Evolutionary conservation across 495 filamentous ascomycete genomes (phyloP).

Genomic region (Penicillium cataractarum): DNA sequence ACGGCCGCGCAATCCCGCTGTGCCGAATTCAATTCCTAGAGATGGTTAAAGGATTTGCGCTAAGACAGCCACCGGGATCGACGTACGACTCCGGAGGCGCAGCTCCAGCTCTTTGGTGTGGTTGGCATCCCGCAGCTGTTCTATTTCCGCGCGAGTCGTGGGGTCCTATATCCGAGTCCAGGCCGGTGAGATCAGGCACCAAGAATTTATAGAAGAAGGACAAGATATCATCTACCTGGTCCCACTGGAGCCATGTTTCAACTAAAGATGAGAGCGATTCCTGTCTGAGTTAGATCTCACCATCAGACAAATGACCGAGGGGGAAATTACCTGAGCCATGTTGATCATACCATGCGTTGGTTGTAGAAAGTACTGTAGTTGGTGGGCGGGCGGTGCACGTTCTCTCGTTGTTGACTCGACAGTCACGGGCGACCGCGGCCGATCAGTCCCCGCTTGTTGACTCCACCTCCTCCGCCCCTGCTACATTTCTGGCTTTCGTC

Average conservation of each 20-base stretch:
- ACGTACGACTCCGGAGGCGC: constrained; percentile 57
- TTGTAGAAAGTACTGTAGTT: constrained; percentile 5
- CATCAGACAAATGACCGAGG: not conserved
- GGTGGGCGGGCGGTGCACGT: constrained; percentile 17
- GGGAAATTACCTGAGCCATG: constrained; percentile 24
- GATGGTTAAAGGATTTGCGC: constrained; percentile 9
- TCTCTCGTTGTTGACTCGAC: constrained; percentile 24
- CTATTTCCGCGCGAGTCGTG: constrained; percentile 61
- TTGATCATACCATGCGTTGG: constrained; percentile 18
- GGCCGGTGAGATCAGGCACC: constrained; percentile 24
- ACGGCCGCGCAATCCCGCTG: constrained; percentile 67
- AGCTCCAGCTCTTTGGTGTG: constrained; percentile 56
- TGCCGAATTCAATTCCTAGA: constrained; percentile 68
- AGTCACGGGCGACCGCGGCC: constrained; percentile 17
- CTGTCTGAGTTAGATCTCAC: constrained; percentile 25
- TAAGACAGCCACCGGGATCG: not conserved
- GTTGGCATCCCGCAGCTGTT: constrained; percentile 52
- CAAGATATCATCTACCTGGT: constrained; percentile 47
- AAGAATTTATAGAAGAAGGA: not conserved
- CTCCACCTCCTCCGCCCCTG: constrained; percentile 26
- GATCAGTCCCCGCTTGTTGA: constrained; percentile 31
- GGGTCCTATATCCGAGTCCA: constrained; percentile 48
- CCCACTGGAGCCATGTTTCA: constrained; percentile 65
- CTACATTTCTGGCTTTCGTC: constrained; percentile 18
- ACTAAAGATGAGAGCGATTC: constrained; percentile 40